Evolutionary conservation across 345 rosid genomes (phyloP).

Genomic region (Conringia planisiliqua): DNA sequence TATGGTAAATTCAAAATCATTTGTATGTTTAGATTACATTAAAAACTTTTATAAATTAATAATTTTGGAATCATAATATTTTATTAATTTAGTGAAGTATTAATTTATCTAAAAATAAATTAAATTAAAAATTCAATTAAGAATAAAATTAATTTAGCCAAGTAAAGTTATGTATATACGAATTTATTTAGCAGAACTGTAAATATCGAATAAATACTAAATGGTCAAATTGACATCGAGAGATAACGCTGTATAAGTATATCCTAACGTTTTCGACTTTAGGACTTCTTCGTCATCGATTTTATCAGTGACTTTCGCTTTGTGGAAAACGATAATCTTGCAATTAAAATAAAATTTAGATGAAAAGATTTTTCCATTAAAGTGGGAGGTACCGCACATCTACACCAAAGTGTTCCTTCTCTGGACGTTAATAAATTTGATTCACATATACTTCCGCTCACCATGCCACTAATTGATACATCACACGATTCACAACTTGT

Average conservation of each 20-base stretch:
- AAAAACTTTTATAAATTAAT: too few relatives aligned
- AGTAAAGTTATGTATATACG: too few relatives aligned
- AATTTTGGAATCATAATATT: too few relatives aligned
- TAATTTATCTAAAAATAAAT: too few relatives aligned
- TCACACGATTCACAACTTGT: slow-evolving; percentile 17
- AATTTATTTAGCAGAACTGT: background rate
- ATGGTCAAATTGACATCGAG: background rate
- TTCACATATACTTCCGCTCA: slow-evolving; percentile 26
- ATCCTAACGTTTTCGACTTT: background rate
- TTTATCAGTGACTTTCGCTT: background rate
- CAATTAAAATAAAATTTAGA: background rate
- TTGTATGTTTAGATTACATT: too few relatives aligned
- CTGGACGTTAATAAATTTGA: background rate
- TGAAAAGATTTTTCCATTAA: background rate
- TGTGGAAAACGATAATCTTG: background rate
- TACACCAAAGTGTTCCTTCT: background rate
- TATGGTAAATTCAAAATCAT: too few relatives aligned
- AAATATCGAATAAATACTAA: background rate
- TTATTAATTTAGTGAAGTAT: too few relatives aligned
- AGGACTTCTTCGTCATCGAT: background rate
- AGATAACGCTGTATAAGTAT: background rate
- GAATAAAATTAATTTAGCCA: too few relatives aligned
- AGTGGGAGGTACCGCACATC: background rate
- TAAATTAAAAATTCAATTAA: too few relatives aligned
- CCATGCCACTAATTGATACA: slow-evolving; percentile 34